A percentile compares a stretch with the other conserved stretches of the same genome.
Evolutionary conservation across 2,329 filamentous ascomycete species (phyloP).

Genomic region (Cadophora malorum): DNA sequence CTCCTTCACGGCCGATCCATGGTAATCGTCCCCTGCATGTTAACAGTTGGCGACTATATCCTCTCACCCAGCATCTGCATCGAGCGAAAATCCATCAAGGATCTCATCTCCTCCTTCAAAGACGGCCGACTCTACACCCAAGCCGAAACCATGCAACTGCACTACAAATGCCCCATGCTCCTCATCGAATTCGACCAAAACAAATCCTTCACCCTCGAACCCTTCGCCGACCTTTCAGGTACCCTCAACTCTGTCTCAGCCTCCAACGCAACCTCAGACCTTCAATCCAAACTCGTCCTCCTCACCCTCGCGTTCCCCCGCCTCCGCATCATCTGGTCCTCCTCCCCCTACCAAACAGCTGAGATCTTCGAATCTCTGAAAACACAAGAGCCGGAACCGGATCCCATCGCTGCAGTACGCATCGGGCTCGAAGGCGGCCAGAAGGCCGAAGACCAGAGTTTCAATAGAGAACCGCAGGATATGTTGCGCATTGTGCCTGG

Average conservation of each 20-base stretch:
- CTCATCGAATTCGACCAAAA: constrained; percentile 98
- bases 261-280: constrained; percentile 68
- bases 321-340: constrained; percentile 92
- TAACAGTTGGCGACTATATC: constrained; percentile 97
- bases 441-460: constrained; percentile 70
- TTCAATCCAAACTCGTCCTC: constrained; percentile 91
- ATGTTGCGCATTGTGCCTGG: constrained; percentile 88
- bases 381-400: constrained; percentile 85
- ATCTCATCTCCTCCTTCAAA: constrained; percentile 89
- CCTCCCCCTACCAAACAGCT: constrained; percentile 91
- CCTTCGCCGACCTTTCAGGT: constrained; percentile 71
- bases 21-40: constrained; percentile 89
- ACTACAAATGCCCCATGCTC: constrained; percentile 89
- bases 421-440: constrained; percentile 75
- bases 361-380: constrained; percentile 97
- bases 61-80: constrained; percentile 90
- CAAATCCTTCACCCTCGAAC: constrained; percentile 94
- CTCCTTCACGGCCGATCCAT: constrained; percentile 89
- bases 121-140: constrained; percentile 93
- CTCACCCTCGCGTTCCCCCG: constrained; percentile 90
- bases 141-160: constrained; percentile 90
- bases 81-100: constrained; percentile 91
- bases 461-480: constrained; percentile 86
- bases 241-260: constrained; percentile 68
- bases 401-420: constrained; percentile 85